Evolutionary conservation across 148 eudicot species (phyloP), one percentile per base, ranked within the genome.

Genomic region (Cornus florida): DNA sequence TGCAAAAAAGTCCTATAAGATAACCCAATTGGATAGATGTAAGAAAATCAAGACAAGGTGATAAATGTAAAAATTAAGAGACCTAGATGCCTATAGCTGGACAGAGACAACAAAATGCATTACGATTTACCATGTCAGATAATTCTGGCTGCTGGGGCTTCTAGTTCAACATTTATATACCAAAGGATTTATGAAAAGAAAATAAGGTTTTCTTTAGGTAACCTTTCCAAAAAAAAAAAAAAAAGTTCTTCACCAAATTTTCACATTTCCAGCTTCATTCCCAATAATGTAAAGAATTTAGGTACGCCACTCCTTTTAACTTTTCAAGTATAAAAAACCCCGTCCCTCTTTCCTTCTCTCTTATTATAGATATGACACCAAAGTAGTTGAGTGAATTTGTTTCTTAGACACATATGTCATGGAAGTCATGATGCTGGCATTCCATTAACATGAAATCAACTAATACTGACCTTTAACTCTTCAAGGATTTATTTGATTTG

Each of bases 401-500:
- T 12, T 31, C 2, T 0, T n/a, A 65, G 9, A 6, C 35, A 22
- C 16, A 43, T 22, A 75, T 5, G 28, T n/a, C 4, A 75, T 5
- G 19, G 19, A 9, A 48, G 32, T 19, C 7, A 76, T 46, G 65
- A 32, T 24, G 32, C 31, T 28, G 19, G 65, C 14, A 77, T 56
- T 41, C 69, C 31, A 53, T 4, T 12, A 22, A 70, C 23, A 70
- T 4, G 68, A 57, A 59, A 56, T 33, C 6, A 39, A 70, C 70
- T 39, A 22, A 35, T 41, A 66, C 83, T 66, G 20, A 81, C 81
- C 84, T 83, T 83, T 64, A 89, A 62, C 76, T 87, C 81, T 85
- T 91, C 81, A 82, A 22, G 20, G 98, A 91, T 92, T 90, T 24
- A 91, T 76, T 72, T 92, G 91, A 69, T 83, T 86, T 76, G 86